Percentiles rank a stretch among this genome's conserved stretches.
Conservation (phyloP, 2,329 filamentous ascomycete genomes). For the Colletotrichum sp. region DNA sequence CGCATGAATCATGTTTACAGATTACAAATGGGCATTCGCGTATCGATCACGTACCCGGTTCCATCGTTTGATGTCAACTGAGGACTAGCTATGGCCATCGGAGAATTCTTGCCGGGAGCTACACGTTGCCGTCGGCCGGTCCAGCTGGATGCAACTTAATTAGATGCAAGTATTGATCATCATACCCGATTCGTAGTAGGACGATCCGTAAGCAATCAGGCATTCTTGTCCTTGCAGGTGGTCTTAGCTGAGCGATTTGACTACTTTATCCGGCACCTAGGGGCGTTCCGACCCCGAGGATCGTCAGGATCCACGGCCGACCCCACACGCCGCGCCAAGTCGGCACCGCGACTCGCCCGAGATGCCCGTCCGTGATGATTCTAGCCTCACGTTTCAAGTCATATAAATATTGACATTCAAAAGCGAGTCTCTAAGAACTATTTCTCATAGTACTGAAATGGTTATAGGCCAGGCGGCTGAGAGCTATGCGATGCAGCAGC, state of each 20-base stretch:
- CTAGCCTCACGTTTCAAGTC: neutral
- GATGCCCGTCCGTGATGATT: neutral
- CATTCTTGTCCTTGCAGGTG: neutral
- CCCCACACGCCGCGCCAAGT: neutral
- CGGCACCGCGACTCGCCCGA: neutral
- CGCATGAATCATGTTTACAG: neutral
- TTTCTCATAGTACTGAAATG: too few species aligned
- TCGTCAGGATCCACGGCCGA: neutral
- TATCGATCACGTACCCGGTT: neutral
- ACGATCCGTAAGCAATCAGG: neutral
- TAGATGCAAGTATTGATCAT: neutral
- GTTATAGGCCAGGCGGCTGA: too few species aligned
- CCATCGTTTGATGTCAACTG: neutral
- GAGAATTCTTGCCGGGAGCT: neutral
- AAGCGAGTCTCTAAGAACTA: neutral
- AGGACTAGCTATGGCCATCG: neutral
- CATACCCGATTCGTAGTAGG: neutral
- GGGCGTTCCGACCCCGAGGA: neutral
- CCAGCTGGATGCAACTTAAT: neutral
- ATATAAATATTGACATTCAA: neutral
- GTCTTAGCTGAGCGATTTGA: neutral
- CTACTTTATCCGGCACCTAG: neutral
- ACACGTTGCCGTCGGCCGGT: neutral
- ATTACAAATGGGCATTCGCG: neutral
- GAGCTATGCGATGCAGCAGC: too few species aligned